Conservation (phyloP, 2,329 filamentous ascomycete genomes). For the Talaromyces sp. region DNA sequence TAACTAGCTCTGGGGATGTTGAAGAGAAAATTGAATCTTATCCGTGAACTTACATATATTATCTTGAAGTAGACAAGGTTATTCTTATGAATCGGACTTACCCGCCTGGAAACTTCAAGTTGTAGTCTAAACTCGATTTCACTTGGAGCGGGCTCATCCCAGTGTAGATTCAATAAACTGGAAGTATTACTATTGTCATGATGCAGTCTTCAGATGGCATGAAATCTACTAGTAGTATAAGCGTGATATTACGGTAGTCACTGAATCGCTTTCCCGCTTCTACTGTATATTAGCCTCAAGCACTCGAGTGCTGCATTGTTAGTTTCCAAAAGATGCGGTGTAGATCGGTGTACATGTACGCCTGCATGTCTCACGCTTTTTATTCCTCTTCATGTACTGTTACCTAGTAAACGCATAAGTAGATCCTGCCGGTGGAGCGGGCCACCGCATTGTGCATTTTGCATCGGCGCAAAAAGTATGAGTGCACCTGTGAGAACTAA, state of each 20-base stretch:
- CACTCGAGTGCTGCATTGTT: not conserved
- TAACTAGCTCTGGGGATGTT: conserved; percentile 24
- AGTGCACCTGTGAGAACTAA: not conserved
- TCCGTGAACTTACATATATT: conserved; percentile 20
- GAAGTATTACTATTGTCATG: too few species aligned
- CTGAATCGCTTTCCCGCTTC: too few species aligned
- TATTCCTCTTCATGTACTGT: not conserved
- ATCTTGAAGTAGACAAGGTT: too few species aligned
- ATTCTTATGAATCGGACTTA: too few species aligned
- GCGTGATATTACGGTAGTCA: too few species aligned
- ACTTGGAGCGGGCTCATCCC: too few species aligned
- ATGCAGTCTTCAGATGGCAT: too few species aligned
- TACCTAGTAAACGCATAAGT: not conserved
- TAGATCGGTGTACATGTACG: not conserved
- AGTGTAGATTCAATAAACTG: not conserved
- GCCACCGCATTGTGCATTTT: not conserved
- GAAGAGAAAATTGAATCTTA: conserved; percentile 24
- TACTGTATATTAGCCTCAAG: too few species aligned
- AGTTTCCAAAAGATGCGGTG: not conserved
- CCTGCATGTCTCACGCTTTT: not conserved
- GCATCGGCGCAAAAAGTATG: conserved; percentile 1
- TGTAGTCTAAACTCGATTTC: not conserved
- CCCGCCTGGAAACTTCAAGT: too few species aligned
- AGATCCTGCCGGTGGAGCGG: too few species aligned
- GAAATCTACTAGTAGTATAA: too few species aligned